Percentiles rank a stretch among this genome's conserved stretches.
These are phyloP conservation scores for Phytopythium helicoides DNA, from an alignment of 352 stramenopile species.

Conservation along the genomic window DNA sequence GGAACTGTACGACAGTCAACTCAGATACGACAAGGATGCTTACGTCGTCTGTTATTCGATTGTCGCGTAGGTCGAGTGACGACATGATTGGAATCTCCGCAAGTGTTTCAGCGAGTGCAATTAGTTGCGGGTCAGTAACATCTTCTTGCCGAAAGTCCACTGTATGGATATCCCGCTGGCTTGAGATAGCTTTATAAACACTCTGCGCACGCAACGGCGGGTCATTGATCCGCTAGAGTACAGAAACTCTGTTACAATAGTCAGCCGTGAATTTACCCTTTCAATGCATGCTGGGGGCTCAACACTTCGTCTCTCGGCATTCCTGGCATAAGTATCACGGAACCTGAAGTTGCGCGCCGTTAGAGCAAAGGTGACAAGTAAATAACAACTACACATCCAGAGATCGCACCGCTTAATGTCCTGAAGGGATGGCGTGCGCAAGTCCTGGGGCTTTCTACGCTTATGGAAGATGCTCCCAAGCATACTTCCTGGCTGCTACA, in stretches of 20 bases:
- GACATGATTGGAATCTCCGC: slow-evolving; percentile 78
- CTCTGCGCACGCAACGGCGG: slow-evolving; percentile 27
- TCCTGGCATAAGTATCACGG: slow-evolving; percentile 60
- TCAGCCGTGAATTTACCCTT: slow-evolving; percentile 25
- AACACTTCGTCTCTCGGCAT: slow-evolving; percentile 55
- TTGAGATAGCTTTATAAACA: slow-evolving; percentile 85
- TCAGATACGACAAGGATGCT: not conserved
- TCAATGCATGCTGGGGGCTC: slow-evolving; percentile 73
- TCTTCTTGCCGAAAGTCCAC: slow-evolving; percentile 80
- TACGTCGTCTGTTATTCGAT: slow-evolving; percentile 79
- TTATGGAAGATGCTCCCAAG: slow-evolving; percentile 78
- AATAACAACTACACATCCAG: not conserved
- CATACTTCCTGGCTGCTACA: slow-evolving; percentile 23
- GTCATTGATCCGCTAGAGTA: not conserved
- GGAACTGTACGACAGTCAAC: not conserved
- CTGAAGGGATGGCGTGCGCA: slow-evolving; percentile 68
- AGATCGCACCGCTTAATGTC: slow-evolving; percentile 64
- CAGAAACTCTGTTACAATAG: not conserved
- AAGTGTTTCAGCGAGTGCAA: slow-evolving; percentile 73
- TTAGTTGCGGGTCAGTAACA: slow-evolving; percentile 74
- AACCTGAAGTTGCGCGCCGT: slow-evolving; percentile 31
- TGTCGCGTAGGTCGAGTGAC: slow-evolving; percentile 71
- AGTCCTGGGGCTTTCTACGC: slow-evolving; percentile 74
- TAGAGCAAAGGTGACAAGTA: not conserved
- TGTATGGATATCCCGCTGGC: slow-evolving; percentile 70